phyloP scores from a whole-genome alignment of 2,329 filamentous ascomycete genomes.

The Fusarium temperatum region DNA sequence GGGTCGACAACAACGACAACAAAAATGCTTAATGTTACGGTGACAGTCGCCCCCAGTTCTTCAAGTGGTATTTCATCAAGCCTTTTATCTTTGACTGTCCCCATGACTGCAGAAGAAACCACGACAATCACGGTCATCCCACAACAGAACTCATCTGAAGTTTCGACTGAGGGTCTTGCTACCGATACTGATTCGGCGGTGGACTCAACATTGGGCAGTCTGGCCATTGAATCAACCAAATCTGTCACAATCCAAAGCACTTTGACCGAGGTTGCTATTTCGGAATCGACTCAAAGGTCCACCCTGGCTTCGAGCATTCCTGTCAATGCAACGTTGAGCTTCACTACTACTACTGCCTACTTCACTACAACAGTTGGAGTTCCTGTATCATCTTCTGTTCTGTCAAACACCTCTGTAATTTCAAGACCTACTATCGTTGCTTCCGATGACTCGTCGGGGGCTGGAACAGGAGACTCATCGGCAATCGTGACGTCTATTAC shows the following conservation, averaged over 20 bases:
- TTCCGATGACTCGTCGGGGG: not conserved
- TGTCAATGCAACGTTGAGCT: not conserved
- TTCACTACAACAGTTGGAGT: not conserved
- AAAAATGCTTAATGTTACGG: constrained; percentile 18
- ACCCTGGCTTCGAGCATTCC: not conserved
- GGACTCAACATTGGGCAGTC: not conserved
- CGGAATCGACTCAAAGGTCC: not conserved
- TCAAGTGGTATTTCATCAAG: not conserved
- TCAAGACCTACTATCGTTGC: not conserved
- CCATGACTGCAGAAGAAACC: not conserved
- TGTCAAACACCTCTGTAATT: not conserved
- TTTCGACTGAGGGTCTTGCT: not conserved
- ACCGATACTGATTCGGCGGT: not conserved
- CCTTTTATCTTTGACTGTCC: not conserved
- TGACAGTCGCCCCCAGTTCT: not conserved
- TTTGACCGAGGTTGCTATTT: not conserved
- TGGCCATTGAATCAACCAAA: not conserved
- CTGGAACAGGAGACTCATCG: not conserved
- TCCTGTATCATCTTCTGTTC: not conserved
- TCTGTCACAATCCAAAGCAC: not conserved
- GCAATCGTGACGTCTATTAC: not conserved
- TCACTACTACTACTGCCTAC: constrained; percentile 11
- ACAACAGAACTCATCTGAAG: constrained; percentile 2
- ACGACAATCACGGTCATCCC: not conserved
- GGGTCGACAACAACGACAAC: constrained; percentile 20